Conservation (phyloP, 129 eudicot genomes). For the Chrysanthemum makinoi region DNA sequence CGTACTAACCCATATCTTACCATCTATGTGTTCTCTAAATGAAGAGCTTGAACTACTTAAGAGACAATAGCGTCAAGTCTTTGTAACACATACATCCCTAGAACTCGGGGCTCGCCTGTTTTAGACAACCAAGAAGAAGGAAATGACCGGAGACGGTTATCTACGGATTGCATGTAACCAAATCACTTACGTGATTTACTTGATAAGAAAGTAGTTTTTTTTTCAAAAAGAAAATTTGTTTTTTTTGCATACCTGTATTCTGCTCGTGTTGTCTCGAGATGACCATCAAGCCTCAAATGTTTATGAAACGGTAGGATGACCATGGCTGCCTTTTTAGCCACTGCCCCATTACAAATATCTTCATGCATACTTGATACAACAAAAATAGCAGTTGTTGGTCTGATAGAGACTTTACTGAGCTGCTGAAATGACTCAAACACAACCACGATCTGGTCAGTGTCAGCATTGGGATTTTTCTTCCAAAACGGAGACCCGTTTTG, state of each 20-base stretch:
- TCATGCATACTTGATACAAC: slow-evolving; percentile 69
- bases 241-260: slow-evolving; percentile 39
- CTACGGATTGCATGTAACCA: too few relatives aligned
- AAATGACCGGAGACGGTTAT: too few relatives aligned
- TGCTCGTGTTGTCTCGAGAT: slow-evolving; percentile 71
- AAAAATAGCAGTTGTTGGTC: slow-evolving; percentile 83
- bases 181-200: too few relatives aligned
- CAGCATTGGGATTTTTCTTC: slow-evolving; percentile 44
- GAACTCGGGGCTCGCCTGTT: too few relatives aligned
- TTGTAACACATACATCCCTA: too few relatives aligned
- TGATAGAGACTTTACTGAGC: slow-evolving; percentile 63
- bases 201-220: too few relatives aligned
- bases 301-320: slow-evolving; percentile 81
- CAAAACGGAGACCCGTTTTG: slow-evolving; percentile 81
- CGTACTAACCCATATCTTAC: too few relatives aligned
- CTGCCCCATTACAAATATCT: slow-evolving; percentile 73
- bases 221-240: too few relatives aligned
- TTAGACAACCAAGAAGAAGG: too few relatives aligned
- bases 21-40: too few relatives aligned
- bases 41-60: too few relatives aligned
- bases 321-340: slow-evolving; percentile 56
- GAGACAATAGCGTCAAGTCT: too few relatives aligned
- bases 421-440: slow-evolving; percentile 80
- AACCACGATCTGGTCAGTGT: slow-evolving; percentile 59
- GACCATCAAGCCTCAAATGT: slow-evolving; percentile 69